Evolutionary conservation across 140 eudicot species (phyloP), one percentile per base, ranked within the genome.

Genomic region (Senecio squalidus): DNA sequence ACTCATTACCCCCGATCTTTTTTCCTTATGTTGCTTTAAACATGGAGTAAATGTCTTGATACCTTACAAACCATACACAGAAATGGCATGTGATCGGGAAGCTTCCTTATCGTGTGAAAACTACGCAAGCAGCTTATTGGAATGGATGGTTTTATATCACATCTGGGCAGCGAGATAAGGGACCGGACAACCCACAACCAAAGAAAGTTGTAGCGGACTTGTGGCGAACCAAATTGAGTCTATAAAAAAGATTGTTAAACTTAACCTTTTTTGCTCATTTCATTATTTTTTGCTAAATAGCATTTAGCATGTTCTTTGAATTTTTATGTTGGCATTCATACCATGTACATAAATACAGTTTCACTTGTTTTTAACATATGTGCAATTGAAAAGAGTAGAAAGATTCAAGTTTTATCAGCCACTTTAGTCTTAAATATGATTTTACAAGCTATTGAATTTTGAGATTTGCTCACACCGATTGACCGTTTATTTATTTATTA

Each of bases 81-180:
- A 79, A 87, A 74, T 92, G 98, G 98, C 72, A 80, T 24, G 93
- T 92, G 54, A 51, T 87, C 3, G 98, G 98, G 4, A 87, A 82
- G 52, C 92, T 92, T 31, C 98, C 98, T 26, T 92, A 83, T 41
- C 96, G 98, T 45, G 82, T 88, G 50, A 92, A 92, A 74, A 92
- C 98, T 2, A 87, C 98, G 17, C 82, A 87, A 31, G 98, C 82
- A 53, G 96, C 89, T 14, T 87, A 62, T 39, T 82, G 93, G 93
- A 64, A 92, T 14, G 95, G 96, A 46, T 84, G 95, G 98, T 69
- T 92, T 50, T 87, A 87, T 64, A 84, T 92, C 72, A 87, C 98
- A 5, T 92, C 98, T 1, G 96, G 98, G 10, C 98, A 92, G 69
- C 73, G 95, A 74, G 98, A 92, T 68, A 79, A 51, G 60, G 95